These are phyloP conservation scores for Eucalyptus shirleyi DNA, from an alignment of 345 rosid genomes.

Conservation along the genomic window DNA sequence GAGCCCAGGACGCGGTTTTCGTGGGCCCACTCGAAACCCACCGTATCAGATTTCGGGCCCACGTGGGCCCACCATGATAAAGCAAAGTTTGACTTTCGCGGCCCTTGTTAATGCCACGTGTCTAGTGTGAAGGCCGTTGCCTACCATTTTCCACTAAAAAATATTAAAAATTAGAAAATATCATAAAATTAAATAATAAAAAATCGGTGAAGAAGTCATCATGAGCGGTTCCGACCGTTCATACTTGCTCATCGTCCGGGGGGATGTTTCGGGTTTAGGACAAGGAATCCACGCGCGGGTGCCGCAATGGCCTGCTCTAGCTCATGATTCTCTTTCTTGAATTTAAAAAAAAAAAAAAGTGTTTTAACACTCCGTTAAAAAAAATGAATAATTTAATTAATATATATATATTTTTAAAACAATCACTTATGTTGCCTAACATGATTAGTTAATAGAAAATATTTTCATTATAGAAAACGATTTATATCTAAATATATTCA, in stretches of 20 bases:
- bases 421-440: rapidly evolving
- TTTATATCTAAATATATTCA: not conserved
- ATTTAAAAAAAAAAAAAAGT: not conserved
- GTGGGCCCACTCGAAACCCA: not conserved
- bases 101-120: not conserved
- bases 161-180: not conserved
- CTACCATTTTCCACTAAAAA: not conserved
- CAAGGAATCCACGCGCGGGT: not conserved
- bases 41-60: not conserved
- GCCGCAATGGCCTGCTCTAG: not conserved
- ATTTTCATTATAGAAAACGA: rapidly evolving
- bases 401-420: too few relatives aligned
- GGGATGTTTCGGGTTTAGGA: not conserved
- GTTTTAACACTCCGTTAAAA: not conserved
- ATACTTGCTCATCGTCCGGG: not conserved
- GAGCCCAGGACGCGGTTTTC: not conserved
- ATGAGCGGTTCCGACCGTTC: not conserved
- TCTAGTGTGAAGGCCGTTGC: not conserved
- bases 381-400: too few relatives aligned
- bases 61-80: not conserved
- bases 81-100: not conserved
- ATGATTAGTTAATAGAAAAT: not conserved
- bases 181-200: not conserved
- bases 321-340: not conserved
- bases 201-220: not conserved